Conservation (phyloP, 1,139 yeast species). For the Suhomyces wounanorum region DNA sequence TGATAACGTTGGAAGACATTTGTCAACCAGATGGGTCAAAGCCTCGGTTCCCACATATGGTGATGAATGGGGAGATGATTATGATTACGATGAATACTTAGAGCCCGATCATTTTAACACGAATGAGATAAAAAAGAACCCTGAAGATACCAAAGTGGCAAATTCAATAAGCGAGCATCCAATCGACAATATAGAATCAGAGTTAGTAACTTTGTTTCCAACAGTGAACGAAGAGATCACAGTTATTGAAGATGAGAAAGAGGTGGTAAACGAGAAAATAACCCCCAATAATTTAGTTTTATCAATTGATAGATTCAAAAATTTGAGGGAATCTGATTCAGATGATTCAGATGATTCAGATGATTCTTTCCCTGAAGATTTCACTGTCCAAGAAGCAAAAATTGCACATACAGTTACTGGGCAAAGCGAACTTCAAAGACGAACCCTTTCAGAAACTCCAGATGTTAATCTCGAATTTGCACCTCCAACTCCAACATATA, state of each 20-base stretch:
- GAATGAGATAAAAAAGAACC: conserved; percentile 2
- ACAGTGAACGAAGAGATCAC: not conserved
- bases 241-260: not conserved
- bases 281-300: conserved; percentile 29
- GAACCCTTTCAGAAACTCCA: not conserved
- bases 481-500: conserved; percentile 36
- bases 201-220: not conserved
- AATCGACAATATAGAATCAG: not conserved
- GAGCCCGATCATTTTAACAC: not conserved
- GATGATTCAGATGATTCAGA: conserved; percentile 22
- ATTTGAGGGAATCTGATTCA: conserved; percentile 19
- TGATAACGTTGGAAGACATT: conserved; percentile 54
- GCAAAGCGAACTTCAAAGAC: not conserved
- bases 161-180: not conserved
- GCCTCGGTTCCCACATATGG: conserved; percentile 61
- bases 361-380: not conserved
- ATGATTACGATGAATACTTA: conserved; percentile 31
- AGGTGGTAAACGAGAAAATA: not conserved
- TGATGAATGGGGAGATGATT: conserved; percentile 57
- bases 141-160: not conserved
- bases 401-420: not conserved
- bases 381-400: not conserved
- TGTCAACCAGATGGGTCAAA: conserved; percentile 66
- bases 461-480: conserved; percentile 9
- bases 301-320: conserved; percentile 35